Evolutionary conservation across 2,329 filamentous ascomycete genomes (phyloP).

Genomic region (Exophiala viscosa): DNA sequence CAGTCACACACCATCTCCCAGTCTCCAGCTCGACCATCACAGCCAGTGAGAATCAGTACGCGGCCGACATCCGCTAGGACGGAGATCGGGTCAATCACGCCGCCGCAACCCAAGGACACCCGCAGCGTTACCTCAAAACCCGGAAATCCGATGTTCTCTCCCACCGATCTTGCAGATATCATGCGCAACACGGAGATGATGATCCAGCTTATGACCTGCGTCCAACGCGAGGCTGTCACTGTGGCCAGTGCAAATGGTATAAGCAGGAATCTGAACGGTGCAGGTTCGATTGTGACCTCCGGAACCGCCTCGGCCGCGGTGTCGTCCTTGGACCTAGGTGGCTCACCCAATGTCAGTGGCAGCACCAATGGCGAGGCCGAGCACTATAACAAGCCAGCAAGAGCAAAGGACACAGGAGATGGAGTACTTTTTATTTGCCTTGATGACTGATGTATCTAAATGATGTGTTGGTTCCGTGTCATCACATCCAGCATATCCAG

Average conservation of each 20-base stretch:
- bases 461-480: background rate
- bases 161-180: constrained; percentile 3
- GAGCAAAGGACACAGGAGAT: background rate
- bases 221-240: constrained; percentile 10
- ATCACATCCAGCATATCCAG: too few relatives aligned
- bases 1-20: background rate
- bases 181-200: constrained; percentile 11
- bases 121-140: background rate
- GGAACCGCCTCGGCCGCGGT: too few relatives aligned
- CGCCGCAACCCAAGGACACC: background rate
- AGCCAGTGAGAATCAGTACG: background rate
- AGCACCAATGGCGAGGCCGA: too few relatives aligned
- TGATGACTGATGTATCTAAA: too few relatives aligned
- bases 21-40: background rate
- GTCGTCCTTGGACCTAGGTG: too few relatives aligned
- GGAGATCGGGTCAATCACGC: constrained; percentile 2
- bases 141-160: background rate
- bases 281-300: background rate
- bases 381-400: background rate
- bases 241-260: background rate
- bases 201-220: constrained; percentile 8
- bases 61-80: constrained; percentile 2
- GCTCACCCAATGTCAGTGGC: too few relatives aligned
- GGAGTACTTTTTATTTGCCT: background rate
- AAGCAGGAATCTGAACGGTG: background rate